phyloP scores from a whole-genome alignment of 495 filamentous ascomycete genomes.

The Talaromyces borbonicus region DNA sequence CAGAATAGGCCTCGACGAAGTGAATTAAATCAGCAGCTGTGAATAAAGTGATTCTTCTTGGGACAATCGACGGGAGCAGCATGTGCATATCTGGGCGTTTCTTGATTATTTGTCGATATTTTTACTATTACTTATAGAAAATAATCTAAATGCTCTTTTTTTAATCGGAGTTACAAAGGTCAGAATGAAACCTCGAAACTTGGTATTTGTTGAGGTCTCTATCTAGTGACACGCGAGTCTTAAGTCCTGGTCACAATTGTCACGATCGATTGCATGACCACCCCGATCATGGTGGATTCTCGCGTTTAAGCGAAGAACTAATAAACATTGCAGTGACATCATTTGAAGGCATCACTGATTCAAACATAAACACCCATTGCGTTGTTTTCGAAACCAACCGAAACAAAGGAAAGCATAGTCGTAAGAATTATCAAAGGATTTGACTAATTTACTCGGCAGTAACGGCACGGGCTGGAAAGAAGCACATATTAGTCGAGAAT shows the following conservation, averaged over 20 bases:
- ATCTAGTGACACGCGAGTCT: background rate
- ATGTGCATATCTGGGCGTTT: background rate
- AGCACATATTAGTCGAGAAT: constrained; percentile 10
- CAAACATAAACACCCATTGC: constrained; percentile 1
- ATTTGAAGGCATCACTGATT: constrained; percentile 1
- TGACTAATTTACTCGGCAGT: constrained; percentile 40
- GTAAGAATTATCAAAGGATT: constrained; percentile 26
- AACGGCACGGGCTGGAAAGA: constrained; percentile 34
- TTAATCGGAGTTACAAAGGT: too few relatives aligned
- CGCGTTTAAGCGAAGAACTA: background rate
- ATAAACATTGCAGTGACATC: background rate
- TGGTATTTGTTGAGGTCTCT: constrained; percentile 1
- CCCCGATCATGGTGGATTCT: constrained; percentile 4
- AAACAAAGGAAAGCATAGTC: constrained; percentile 20
- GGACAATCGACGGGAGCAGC: too few relatives aligned
- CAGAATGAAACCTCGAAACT: background rate
- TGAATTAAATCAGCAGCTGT: constrained; percentile 7
- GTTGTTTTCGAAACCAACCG: constrained; percentile 16
- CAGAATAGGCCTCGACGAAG: constrained; percentile 23
- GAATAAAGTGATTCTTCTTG: background rate
- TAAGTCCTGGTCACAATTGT: background rate
- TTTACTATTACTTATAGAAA: background rate
- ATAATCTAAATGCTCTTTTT: too few relatives aligned
- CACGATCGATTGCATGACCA: constrained; percentile 1
- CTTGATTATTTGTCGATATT: background rate